Base-by-base conservation (phyloP, 2,329 filamentous ascomycete genomes). In the Verticillium klebahnii region DNA sequence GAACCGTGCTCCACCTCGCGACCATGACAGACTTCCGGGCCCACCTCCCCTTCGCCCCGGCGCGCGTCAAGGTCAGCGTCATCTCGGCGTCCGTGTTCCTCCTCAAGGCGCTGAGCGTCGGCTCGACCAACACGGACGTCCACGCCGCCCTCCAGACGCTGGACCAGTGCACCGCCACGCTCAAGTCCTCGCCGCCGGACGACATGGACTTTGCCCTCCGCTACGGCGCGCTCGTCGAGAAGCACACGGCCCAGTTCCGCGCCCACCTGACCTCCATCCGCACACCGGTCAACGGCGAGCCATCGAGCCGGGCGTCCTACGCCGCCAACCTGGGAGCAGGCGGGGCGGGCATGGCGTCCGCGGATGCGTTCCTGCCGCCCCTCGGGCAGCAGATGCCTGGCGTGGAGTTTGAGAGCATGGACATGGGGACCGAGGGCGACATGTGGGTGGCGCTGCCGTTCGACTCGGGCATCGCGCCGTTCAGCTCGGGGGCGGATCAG, bases 201-300 rank as follows among this genome's bases (percentile, higher is more conserved):
- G 68, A 69, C 3, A 69, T 69, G 68, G 68, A 69, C 14, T 69
- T 69, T 59, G 62, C 67, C 0, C 50, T 69, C 32, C 61, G 67
- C 40, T 69, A 69, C 36, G 68, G 66, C 0, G 57, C 67, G 12
- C 62, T 69, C 9, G 62, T 69, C 9, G 68, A 68, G 23, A 68
- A 65, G 25, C 68, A 69, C 40, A 63, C 63, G 0, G 57, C 63
- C 19, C 66, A 65, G 15, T 68, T 68, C 45, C 19, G 54, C 15
- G 59, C 56, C 4, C 45, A 56, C 50, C 57, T 62, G 50, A 60
- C 36, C 9, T 29, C 14, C 9, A 25, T 40, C 23, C n/a, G 32
- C 17, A 56, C 40, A 9, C 14, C 14, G 2, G 31, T 23, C 9
- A 31, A 32, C 50, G 32, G 40, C 11, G 32, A 29, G 17, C 34